A percentile compares a stretch with the other conserved stretches of the same genome.
Evolutionary conservation across 2,329 filamentous ascomycete genomes (phyloP).

Genomic region (Penicillium psychrosexuale): DNA sequence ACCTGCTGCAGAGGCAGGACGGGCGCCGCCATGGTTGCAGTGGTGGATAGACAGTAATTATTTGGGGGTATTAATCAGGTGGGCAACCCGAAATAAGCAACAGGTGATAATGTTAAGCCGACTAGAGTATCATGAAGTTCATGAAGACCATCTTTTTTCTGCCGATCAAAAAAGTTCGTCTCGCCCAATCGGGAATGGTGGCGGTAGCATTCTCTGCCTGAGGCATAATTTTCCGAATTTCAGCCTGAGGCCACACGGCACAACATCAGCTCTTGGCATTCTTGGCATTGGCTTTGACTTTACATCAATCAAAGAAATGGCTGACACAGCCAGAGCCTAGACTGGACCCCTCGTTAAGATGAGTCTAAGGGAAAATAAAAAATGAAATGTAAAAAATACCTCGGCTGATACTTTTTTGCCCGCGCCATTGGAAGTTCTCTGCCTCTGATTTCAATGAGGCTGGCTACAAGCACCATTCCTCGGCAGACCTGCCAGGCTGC

Average conservation of each 20-base stretch:
- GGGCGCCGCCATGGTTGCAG: constrained; percentile 71
- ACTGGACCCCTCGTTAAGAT: background rate
- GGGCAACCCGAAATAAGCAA: background rate
- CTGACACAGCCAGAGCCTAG: background rate
- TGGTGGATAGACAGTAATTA: background rate
- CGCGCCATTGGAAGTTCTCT: background rate
- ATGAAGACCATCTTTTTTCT: constrained; percentile 27
- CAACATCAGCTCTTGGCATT: background rate
- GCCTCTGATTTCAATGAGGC: background rate
- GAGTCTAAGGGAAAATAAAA: too few species aligned
- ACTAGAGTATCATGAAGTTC: constrained; percentile 15
- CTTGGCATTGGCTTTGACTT: background rate
- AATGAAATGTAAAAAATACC: background rate
- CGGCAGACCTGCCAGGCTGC: background rate
- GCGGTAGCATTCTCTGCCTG: constrained; percentile 17
- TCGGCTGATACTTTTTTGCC: background rate
- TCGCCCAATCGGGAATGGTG: constrained; percentile 25
- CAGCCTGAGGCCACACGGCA: background rate
- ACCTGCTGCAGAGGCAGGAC: constrained; percentile 75
- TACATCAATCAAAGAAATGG: background rate
- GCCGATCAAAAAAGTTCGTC: constrained; percentile 28
- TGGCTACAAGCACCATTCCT: background rate
- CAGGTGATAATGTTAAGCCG: background rate
- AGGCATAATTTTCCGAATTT: constrained; percentile 5
- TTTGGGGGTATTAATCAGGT: constrained; percentile 1